Evolutionary conservation across 352 stramenopile species (phyloP), one percentile per base, ranked within the genome.

Genomic region (Phytophthora idaei): DNA sequence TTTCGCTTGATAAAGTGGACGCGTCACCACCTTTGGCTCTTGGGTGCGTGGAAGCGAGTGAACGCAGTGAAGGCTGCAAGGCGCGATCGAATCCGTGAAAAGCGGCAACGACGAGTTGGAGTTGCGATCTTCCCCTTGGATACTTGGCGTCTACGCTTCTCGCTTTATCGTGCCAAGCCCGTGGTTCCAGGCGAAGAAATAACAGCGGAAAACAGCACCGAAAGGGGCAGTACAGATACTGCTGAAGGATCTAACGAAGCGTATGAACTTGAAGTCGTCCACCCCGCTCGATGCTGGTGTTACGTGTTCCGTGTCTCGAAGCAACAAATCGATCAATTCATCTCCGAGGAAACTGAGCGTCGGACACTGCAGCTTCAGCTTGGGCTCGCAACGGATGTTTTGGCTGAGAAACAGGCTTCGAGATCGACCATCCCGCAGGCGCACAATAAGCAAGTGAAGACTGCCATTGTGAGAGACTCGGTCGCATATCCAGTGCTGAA

Each of bases 1-100:
- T 4, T 71, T 27, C 68, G 71, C 8, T 63, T 92, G 5, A 64
- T 89, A 11, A 54, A 48, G 10, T 92, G 81, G 83, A 89, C 87
- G 80, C 69, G 64, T 1, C 46, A 60, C 12, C 67, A 78, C 0
- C 62, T 89, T 3, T 71, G 74, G 14, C 53, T 83, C 1, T 42
- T 90, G 37, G 66, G 67, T 5, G 69, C 57, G 56, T 90, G 84
- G 84, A 89, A 85, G 34, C 37, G 54, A 34, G n/a, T 78, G 11
- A 86, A 90, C 36, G 74, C 65, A 5, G 44, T 46, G 15, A 86
- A 74, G 60, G 69, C 80, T 14, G 73, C 73, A 17, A 65, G 80
- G 2, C 74, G 77, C 5, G 75, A 76, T 4, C 67, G 78, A 17
- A 85, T 90, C 17, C 74, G 62, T 36, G 71, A 71, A 14, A 90